Evolutionary conservation across 305 asterid species (phyloP).

Genomic region (Lippia alba): DNA sequence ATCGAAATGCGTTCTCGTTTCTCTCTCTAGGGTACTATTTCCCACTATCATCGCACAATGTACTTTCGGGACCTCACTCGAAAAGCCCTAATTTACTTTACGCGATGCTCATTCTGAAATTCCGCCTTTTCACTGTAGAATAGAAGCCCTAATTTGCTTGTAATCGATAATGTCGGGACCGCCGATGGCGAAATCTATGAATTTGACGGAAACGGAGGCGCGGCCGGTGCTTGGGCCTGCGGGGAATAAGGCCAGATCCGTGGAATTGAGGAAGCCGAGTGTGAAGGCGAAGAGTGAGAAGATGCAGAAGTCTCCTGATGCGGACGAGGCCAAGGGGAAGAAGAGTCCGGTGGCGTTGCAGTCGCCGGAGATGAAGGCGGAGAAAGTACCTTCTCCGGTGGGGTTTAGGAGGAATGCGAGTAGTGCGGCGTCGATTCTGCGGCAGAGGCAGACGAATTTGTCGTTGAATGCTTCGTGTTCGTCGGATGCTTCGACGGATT

Average conservation of each 20-base stretch:
- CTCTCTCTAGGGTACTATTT: slow-evolving; percentile 41
- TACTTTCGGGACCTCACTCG: slow-evolving; percentile 37
- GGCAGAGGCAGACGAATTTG: slow-evolving; percentile 68
- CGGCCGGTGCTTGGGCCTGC: slow-evolving; percentile 86
- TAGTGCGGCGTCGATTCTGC: slow-evolving; percentile 54
- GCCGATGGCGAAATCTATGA: slow-evolving; percentile 65
- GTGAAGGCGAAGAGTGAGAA: slow-evolving; percentile 49
- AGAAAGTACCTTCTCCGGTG: slow-evolving; percentile 47
- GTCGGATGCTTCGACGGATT: slow-evolving; percentile 88
- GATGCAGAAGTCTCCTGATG: slow-evolving; percentile 42
- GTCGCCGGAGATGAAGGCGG: slow-evolving; percentile 36
- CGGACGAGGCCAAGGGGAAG: slow-evolving; percentile 50
- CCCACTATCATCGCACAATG: slow-evolving; percentile 45
- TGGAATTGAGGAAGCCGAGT: slow-evolving; percentile 59
- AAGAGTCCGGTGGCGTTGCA: slow-evolving; percentile 50
- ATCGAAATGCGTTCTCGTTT: slow-evolving; percentile 21
- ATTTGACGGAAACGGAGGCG: slow-evolving; percentile 59
- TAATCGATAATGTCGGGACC: slow-evolving; percentile 71
- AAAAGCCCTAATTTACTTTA: slow-evolving; percentile 39
- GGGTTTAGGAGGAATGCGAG: slow-evolving; percentile 51
- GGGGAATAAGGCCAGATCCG: slow-evolving; percentile 73
- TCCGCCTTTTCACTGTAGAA: slow-evolving; percentile 9
- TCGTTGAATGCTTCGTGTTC: slow-evolving; percentile 89
- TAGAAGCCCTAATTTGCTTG: slow-evolving; percentile 34
- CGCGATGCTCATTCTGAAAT: slow-evolving; percentile 31